Conservation (phyloP, 2,329 filamentous ascomycete species). For the Diaporthe velutina region DNA sequence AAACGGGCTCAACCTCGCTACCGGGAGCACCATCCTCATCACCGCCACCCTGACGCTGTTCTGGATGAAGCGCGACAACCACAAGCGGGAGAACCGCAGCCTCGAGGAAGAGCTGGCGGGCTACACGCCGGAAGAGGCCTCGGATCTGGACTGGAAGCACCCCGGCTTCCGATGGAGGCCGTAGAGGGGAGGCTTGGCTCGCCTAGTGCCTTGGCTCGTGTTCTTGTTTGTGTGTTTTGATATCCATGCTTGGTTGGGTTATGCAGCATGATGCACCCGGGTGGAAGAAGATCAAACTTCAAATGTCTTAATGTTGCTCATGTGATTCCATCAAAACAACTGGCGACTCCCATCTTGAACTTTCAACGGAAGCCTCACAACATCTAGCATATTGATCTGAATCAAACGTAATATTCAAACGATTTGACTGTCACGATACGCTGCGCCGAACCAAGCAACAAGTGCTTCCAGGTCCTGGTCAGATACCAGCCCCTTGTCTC, state of each 20-base stretch:
- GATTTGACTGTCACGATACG: neutral
- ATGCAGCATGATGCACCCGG: neutral
- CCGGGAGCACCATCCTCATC: constrained; percentile 65
- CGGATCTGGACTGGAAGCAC: constrained; percentile 76
- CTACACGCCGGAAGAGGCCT: constrained; percentile 63
- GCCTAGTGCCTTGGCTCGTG: constrained; percentile 10
- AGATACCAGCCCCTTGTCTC: neutral
- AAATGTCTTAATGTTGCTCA: neutral
- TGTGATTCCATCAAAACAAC: neutral
- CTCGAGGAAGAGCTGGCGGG: constrained; percentile 64
- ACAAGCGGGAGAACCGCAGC: constrained; percentile 61
- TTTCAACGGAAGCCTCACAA: neutral
- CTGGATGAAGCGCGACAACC: constrained; percentile 74
- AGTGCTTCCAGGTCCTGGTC: neutral
- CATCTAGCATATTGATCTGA: neutral
- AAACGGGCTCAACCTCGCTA: constrained; percentile 77
- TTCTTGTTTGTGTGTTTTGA: neutral
- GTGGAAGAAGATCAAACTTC: neutral
- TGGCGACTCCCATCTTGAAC: neutral
- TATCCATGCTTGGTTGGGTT: neutral
- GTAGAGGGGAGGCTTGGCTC: constrained; percentile 34
- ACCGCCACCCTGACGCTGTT: constrained; percentile 59
- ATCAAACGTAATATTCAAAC: too few relatives aligned
- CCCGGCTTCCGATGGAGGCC: constrained; percentile 71
- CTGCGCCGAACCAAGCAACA: neutral